Conservation (phyloP, 2,329 filamentous ascomycete genomes). For the Aureobasidium melanogenum region DNA sequence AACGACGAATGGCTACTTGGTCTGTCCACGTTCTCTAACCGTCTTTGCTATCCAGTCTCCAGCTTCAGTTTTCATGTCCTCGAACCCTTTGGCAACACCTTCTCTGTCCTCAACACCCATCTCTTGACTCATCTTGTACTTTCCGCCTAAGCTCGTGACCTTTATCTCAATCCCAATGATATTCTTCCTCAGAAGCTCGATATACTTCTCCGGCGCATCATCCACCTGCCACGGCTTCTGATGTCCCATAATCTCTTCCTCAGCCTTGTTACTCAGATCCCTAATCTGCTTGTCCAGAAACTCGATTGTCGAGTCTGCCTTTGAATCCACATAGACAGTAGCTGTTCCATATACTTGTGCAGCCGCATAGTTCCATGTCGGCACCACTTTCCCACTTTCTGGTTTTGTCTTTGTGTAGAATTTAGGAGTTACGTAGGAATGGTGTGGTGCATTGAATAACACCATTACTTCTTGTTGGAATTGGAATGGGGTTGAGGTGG, state of each 20-base stretch:
- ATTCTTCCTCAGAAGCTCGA: slow-evolving; percentile 35
- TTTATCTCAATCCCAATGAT: slow-evolving; percentile 44
- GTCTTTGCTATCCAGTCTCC: slow-evolving; percentile 13
- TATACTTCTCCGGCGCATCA: slow-evolving; percentile 49
- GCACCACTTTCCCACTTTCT: slow-evolving; percentile 55
- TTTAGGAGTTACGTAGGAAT: slow-evolving; percentile 61
- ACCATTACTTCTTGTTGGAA: slow-evolving; percentile 49
- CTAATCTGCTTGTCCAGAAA: slow-evolving; percentile 46
- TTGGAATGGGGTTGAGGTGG: slow-evolving; percentile 19
- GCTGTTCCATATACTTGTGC: slow-evolving; percentile 55
- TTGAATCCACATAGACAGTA: slow-evolving; percentile 44
- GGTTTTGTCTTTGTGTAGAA: slow-evolving; percentile 62
- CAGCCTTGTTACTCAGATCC: slow-evolving; percentile 44
- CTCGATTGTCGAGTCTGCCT: slow-evolving; percentile 32
- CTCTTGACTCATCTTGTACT: slow-evolving; percentile 62
- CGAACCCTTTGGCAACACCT: slow-evolving; percentile 52
- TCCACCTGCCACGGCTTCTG: slow-evolving; percentile 44
- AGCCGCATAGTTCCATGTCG: slow-evolving; percentile 62
- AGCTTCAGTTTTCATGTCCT: slow-evolving; percentile 31
- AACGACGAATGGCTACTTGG: not conserved
- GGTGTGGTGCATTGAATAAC: slow-evolving; percentile 49
- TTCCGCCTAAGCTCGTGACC: slow-evolving; percentile 48
- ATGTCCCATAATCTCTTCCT: slow-evolving; percentile 50
- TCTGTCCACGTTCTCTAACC: slow-evolving; percentile 7
- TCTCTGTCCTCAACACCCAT: slow-evolving; percentile 42